A percentile compares a stretch with the other conserved stretches of the same genome.
Conservation (phyloP, 495 filamentous ascomycete genomes). For the Neurospora tetrasperma region DNA sequence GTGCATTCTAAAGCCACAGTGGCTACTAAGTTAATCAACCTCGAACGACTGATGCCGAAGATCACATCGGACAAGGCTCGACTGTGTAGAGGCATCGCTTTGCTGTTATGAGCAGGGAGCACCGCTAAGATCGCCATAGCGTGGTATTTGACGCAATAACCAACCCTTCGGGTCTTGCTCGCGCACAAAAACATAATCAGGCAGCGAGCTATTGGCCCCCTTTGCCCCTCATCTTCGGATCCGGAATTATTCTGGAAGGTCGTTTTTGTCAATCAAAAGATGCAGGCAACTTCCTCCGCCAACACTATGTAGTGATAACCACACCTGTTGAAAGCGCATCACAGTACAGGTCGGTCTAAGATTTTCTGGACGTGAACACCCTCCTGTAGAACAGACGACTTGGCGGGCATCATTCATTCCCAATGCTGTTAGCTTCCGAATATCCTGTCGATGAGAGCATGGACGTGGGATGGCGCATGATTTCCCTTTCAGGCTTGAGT, state of each 20-base stretch:
- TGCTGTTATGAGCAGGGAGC: not conserved
- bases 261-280: conserved; percentile 4
- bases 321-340: not conserved
- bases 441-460: conserved; percentile 7
- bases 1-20: not conserved
- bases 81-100: not conserved
- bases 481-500: conserved; percentile 14
- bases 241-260: conserved; percentile 8
- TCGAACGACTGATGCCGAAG: no score
- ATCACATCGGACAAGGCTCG: not conserved
- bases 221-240: not conserved
- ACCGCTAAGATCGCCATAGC: not conserved
- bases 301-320: not conserved
- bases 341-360: conserved; percentile 4
- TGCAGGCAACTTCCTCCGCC: not conserved
- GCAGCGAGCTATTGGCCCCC: not conserved
- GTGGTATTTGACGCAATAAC: not conserved
- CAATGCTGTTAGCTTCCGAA: conserved; percentile 2
- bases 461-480: conserved; percentile 9
- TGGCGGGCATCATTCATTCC: conserved; percentile 7
- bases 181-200: not conserved
- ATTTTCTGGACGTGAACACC: not conserved
- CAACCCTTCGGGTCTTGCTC: not conserved
- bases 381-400: not conserved
- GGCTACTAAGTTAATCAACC: not conserved